Percentiles rank a stretch among this genome's conserved stretches.
These are phyloP conservation scores for Quercus berberidifolia DNA, from an alignment of 306 rosid species.

Conservation along the genomic window DNA sequence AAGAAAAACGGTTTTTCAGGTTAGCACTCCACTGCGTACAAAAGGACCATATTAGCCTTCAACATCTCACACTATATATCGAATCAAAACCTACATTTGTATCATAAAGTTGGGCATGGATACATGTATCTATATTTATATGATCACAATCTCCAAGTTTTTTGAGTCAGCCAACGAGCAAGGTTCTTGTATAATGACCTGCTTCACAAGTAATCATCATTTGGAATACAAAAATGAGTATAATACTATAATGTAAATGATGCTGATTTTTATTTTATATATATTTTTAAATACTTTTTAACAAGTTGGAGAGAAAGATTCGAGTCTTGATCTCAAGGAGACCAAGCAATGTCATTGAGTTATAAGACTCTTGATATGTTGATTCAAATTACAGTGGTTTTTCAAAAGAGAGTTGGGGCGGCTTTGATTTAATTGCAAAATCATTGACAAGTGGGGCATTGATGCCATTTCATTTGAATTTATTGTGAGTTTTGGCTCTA, in stretches of 20 bases:
- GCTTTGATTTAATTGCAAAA: constrained; percentile 18
- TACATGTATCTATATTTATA: neutral
- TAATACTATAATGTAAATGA: neutral
- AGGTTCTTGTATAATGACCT: neutral
- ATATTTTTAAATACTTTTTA: too few species aligned
- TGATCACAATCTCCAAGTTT: neutral
- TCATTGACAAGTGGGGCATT: constrained; percentile 34
- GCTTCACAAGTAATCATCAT: neutral
- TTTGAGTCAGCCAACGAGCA: neutral
- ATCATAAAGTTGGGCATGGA: neutral
- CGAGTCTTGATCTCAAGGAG: too few species aligned
- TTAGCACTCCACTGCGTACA: constrained; percentile 34
- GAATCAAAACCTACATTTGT: neutral
- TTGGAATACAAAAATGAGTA: constrained; percentile 1
- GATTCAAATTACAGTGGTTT: neutral
- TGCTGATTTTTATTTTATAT: neutral
- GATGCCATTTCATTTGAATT: constrained; percentile 37
- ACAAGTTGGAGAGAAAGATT: too few species aligned
- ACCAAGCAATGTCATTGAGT: too few species aligned
- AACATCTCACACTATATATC: neutral
- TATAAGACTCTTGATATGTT: too few species aligned
- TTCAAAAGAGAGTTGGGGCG: neutral
- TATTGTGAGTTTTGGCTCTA: constrained; percentile 44
- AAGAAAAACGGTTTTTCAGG: constrained; percentile 17
- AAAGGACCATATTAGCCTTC: constrained; percentile 36